A percentile compares a stretch with the other conserved stretches of the same genome.
phyloP scores from a whole-genome alignment of 441 rosid species.

The Hura crepitans region DNA sequence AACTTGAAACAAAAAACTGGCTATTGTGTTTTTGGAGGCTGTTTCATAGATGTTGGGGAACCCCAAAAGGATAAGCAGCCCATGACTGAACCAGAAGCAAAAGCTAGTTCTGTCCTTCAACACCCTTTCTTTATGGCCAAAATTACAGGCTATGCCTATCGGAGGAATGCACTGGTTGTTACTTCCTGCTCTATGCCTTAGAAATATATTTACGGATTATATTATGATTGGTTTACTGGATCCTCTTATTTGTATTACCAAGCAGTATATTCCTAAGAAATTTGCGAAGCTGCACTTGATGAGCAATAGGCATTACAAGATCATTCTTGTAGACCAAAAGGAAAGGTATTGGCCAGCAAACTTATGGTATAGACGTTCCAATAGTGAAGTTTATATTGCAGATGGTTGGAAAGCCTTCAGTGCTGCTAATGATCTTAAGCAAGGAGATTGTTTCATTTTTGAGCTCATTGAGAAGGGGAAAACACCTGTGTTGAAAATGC shows the following conservation, averaged over 20 bases:
- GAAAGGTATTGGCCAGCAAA: slow-evolving; percentile 16
- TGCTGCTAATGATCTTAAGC: slow-evolving; percentile 3
- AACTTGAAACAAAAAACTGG: not conserved
- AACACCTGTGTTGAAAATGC: slow-evolving; percentile 6
- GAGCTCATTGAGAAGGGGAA: slow-evolving; percentile 5
- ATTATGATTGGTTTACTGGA: too few species aligned
- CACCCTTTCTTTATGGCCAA: not conserved
- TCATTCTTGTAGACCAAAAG: slow-evolving; percentile 9
- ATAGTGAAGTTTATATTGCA: not conserved
- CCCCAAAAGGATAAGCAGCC: not conserved
- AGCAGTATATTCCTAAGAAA: slow-evolving; percentile 18
- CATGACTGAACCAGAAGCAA: not conserved
- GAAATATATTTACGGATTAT: not conserved
- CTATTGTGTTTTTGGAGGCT: not conserved
- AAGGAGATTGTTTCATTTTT: slow-evolving; percentile 14
- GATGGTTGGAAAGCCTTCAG: slow-evolving; percentile 8
- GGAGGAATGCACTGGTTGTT: slow-evolving; percentile 3
- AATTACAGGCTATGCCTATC: not conserved
- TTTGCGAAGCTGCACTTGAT: slow-evolving; percentile 4
- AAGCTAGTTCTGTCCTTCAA: not conserved
- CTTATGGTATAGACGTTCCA: not conserved
- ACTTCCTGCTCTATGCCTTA: slow-evolving; percentile 1
- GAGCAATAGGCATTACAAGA: not conserved
- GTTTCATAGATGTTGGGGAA: not conserved
- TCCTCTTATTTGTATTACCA: not conserved